Evolutionary conservation across 805 yeast genomes (phyloP), one percentile per base, ranked within the genome.

Genomic region (Candida endomychidarum): DNA sequence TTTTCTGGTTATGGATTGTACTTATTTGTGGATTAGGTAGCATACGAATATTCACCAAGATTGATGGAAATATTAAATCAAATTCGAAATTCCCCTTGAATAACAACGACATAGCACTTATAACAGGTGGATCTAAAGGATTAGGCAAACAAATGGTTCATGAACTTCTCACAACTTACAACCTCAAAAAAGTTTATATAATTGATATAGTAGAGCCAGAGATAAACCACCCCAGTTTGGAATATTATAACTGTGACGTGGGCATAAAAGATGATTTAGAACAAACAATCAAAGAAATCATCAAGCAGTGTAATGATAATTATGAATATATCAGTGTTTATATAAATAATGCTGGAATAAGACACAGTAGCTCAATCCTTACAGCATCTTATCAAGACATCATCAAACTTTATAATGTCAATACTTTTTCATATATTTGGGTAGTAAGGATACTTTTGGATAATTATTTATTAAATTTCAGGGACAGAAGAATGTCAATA

Each of bases 111-210:
- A 46, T 52, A 18, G 70, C 72, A 2, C 33, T 75, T 18, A 56
- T 75, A 5, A 75, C 81, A 0, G 83, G 83, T 0, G 81, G 80
- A 0, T 58, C 74, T 11, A 48, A 54, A 22, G 81, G 83, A 0
- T 54, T 77, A n/a, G 83, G 83, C 0, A 46, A 50, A 2, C 71
- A 65, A 34, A 50, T 74, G 4, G 70, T 64, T 3, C 47, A 49
- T 23, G 34, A 17, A 14, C 46, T 74, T 2, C 21, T 56, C 20
- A 56, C 61, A 0, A 43, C 41, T 2, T 48, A 48, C 7, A 26
- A 42, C 6, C 39, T 48, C 8, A 30, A 32, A 20, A 38, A 38
- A 11, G 45, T 41, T 3, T 38, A 45, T 10, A 51, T 67, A 2
- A 34, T 47, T 5, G 50, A 47, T 17, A 21, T 40, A 10, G 14